A percentile compares a stretch with the other conserved stretches of the same genome.
Conservation (phyloP, 2,329 filamentous ascomycete species). For the Penicillium brevicompactum region DNA sequence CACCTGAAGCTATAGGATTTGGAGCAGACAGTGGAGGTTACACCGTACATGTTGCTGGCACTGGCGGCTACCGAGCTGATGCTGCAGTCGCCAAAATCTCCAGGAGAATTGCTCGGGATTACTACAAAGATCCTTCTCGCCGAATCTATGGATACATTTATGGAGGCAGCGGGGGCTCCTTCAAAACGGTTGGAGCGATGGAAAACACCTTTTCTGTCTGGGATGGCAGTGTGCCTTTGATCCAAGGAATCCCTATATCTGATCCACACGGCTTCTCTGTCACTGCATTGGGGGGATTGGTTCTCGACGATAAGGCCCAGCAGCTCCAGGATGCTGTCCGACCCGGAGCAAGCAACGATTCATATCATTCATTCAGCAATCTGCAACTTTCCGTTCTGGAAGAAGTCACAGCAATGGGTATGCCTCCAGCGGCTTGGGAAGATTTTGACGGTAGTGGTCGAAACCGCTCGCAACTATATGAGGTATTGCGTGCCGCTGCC, state of each 20-base stretch:
- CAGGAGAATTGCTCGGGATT: background rate
- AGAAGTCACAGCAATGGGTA: background rate
- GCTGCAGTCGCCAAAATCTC: background rate
- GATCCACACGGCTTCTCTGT: background rate
- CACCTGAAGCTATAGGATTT: background rate
- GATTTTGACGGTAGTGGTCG: background rate
- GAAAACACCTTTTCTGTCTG: background rate
- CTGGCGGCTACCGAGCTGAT: background rate
- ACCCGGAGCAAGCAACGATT: background rate
- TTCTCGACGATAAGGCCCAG: background rate
- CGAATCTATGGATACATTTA: background rate
- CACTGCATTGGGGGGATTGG: background rate
- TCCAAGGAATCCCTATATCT: background rate
- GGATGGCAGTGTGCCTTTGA: background rate
- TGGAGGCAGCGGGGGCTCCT: background rate
- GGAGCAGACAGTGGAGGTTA: background rate
- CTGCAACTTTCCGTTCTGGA: background rate
- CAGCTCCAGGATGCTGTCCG: background rate
- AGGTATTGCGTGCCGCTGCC: background rate
- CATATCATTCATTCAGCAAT: background rate
- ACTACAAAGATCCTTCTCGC: background rate
- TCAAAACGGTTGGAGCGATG: constrained; percentile 1
- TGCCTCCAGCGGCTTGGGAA: background rate
- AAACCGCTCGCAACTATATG: background rate
- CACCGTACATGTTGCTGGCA: background rate